These are phyloP conservation scores for Seiridium cupressi DNA, from an alignment of 2,329 filamentous ascomycete species.

Conservation along the genomic window DNA sequence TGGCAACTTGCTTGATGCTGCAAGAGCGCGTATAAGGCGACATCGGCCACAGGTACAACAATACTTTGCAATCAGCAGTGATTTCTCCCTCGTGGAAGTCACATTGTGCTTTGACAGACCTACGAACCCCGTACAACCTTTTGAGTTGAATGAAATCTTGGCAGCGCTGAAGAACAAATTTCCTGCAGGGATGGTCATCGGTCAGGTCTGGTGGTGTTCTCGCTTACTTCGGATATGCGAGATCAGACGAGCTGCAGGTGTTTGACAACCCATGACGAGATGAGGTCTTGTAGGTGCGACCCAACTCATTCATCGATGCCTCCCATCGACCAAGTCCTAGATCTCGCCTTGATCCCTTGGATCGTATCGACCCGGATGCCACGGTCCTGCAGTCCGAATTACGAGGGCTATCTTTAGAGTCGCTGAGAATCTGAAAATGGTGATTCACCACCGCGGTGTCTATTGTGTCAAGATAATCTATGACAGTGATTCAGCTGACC, in stretches of 20 bases:
- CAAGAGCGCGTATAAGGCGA: not conserved
- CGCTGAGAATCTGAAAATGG: no score
- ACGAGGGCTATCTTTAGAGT: no score
- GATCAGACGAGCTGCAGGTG: slow-evolving; percentile 13
- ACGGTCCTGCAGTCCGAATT: no score
- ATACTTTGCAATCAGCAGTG: slow-evolving; percentile 16
- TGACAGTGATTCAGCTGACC: no score
- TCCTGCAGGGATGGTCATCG: not conserved
- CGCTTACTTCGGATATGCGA: slow-evolving; percentile 18
- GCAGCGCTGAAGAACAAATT: not conserved
- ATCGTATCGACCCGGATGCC: no score
- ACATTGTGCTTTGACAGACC: slow-evolving; percentile 26
- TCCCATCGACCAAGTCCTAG: no score
- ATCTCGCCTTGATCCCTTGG: no score
- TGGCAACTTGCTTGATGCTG: slow-evolving; percentile 11
- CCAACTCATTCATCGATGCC: not conserved
- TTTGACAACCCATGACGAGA: slow-evolving; percentile 9
- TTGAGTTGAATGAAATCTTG: not conserved
- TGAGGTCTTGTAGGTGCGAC: not conserved
- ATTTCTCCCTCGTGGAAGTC: slow-evolving; percentile 13
- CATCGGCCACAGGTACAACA: slow-evolving; percentile 12
- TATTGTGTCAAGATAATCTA: no score
- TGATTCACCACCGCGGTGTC: no score
- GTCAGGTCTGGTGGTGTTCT: not conserved
- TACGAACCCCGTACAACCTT: slow-evolving; percentile 7